Conservation (phyloP, 2,329 filamentous ascomycete species). For the Myriosclerotinia duriaeana region DNA sequence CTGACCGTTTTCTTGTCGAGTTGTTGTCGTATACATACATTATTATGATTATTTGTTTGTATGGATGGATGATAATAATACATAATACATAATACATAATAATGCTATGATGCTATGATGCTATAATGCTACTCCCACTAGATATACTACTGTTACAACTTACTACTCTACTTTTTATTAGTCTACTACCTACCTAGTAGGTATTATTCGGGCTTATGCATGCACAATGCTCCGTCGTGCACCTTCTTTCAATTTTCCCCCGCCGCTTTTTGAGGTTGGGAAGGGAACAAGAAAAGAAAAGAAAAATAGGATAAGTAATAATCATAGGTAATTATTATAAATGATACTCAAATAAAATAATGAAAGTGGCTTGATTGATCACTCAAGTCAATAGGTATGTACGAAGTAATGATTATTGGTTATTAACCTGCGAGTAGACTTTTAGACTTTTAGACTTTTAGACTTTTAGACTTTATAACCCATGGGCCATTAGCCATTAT, state of each 20-base stretch:
- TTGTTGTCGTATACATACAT: conserved; percentile 20
- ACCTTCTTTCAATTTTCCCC: not conserved
- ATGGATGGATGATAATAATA: not conserved
- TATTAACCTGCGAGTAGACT: not conserved
- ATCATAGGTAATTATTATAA: conserved; percentile 1
- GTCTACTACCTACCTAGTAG: no score
- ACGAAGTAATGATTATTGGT: conserved; percentile 9
- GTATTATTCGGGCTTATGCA: conserved; percentile 37
- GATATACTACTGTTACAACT: not conserved
- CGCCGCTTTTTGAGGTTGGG: conserved; percentile 14
- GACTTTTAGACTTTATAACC: no score
- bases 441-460: no score
- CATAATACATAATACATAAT: no score
- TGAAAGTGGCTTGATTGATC: conserved; percentile 5
- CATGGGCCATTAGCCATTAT: no score
- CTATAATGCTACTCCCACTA: conserved; percentile 10
- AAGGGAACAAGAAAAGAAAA: not conserved
- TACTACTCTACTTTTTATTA: not conserved
- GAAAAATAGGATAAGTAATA: conserved; percentile 1
- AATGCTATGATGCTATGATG: conserved; percentile 19
- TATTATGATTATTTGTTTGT: no score
- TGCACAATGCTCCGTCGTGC: conserved; percentile 26
- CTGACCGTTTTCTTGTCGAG: conserved; percentile 7
- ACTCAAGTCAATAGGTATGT: conserved; percentile 3
- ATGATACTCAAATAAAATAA: not conserved